phyloP scores from a whole-genome alignment of 2,329 filamentous ascomycete genomes.

The Colletotrichum sp. region DNA sequence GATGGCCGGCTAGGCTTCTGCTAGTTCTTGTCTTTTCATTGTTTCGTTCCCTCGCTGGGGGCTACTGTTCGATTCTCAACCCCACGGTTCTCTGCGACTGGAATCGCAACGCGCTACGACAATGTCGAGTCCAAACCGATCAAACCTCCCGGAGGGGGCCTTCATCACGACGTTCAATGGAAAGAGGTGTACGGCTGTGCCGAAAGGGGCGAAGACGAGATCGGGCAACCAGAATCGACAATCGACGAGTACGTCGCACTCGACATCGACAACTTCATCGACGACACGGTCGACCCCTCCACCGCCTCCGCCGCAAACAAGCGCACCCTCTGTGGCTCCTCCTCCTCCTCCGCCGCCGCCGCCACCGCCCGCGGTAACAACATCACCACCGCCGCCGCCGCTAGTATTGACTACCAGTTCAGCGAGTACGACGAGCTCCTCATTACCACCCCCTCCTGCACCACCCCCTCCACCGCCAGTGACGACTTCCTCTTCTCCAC shows the following conservation, averaged over 20 bases:
- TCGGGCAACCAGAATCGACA: constrained; percentile 3
- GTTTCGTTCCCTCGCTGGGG: constrained; percentile 18
- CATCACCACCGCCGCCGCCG: not conserved
- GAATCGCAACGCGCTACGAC: constrained; percentile 42
- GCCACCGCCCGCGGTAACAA: not conserved
- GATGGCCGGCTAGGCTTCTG: constrained; percentile 20
- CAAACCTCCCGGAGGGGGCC: constrained; percentile 47
- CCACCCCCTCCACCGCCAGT: constrained; percentile 18
- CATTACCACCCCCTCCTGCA: constrained; percentile 22
- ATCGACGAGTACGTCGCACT: constrained; percentile 9
- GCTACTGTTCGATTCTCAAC: not conserved
- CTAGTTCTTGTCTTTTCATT: constrained; percentile 28
- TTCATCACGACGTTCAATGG: constrained; percentile 55
- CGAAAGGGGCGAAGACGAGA: constrained; percentile 31
- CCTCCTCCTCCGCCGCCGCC: not conserved
- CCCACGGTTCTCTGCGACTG: constrained; percentile 43
- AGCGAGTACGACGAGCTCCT: constrained; percentile 41
- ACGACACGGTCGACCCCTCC: constrained; percentile 2
- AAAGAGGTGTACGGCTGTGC: constrained; percentile 59
- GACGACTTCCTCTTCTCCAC: constrained; percentile 1
- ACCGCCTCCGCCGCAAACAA: constrained; percentile 1
- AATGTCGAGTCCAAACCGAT: constrained; percentile 45
- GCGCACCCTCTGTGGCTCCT: not conserved
- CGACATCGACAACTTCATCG: not conserved
- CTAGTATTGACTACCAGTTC: constrained; percentile 26